These are phyloP conservation scores for Lepidium didymum DNA, from an alignment of 345 rosid genomes.

Conservation along the genomic window DNA sequence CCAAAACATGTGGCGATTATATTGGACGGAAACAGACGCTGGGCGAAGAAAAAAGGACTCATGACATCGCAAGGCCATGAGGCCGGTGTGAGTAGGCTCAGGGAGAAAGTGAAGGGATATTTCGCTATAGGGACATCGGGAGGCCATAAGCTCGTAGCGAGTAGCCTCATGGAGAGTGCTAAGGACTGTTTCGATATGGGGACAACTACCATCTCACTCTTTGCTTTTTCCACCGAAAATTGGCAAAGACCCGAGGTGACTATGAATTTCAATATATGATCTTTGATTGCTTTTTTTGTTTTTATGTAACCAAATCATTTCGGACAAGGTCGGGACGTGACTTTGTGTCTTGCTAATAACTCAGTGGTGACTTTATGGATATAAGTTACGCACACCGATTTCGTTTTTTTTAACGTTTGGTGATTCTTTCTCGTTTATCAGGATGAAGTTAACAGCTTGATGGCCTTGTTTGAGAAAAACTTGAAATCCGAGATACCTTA, in stretches of 20 bases:
- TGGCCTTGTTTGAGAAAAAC: conserved; percentile 48
- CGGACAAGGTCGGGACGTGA: too few species aligned
- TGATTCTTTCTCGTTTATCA: conserved; percentile 23
- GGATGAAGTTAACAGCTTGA: conserved; percentile 39
- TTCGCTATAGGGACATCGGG: conserved; percentile 30
- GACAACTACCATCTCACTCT: conserved; percentile 50
- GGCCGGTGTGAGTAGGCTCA: conserved; percentile 44
- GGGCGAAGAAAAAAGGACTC: conserved; percentile 55
- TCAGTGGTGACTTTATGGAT: too few species aligned
- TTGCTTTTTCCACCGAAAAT: conserved; percentile 70
- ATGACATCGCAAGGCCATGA: conserved; percentile 45
- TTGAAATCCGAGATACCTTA: conserved; percentile 35
- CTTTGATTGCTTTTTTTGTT: not conserved
- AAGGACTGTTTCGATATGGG: conserved; percentile 47
- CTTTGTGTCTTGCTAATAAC: too few species aligned
- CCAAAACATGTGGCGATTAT: conserved; percentile 75
- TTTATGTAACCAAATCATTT: not conserved
- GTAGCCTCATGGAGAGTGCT: conserved; percentile 35
- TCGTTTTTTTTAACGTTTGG: not conserved
- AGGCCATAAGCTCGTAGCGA: conserved; percentile 63
- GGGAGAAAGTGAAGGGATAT: conserved; percentile 38
- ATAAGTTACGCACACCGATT: too few species aligned
- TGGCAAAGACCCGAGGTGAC: conserved; percentile 65
- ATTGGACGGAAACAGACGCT: conserved; percentile 71
- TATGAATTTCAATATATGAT: too few species aligned